Percentiles rank a stretch among this genome's conserved stretches.
Conservation (phyloP, 202 grass and related monocot species). For the Zizania palustris region DNA sequence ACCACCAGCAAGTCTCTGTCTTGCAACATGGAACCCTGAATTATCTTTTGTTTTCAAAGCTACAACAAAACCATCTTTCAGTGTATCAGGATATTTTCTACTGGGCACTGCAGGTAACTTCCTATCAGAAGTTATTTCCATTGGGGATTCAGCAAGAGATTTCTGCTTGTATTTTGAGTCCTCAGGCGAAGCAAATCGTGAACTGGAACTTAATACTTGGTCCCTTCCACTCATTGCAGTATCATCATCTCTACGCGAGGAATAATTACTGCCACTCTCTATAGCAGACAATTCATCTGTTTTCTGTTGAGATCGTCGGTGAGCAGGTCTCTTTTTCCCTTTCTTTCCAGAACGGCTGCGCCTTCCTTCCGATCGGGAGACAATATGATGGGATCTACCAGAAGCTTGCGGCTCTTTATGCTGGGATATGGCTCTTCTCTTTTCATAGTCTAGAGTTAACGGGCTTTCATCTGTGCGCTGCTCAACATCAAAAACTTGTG, state of each 20-base stretch:
- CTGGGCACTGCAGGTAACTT: constrained; percentile 36
- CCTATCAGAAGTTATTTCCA: constrained; percentile 72
- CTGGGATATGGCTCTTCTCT: constrained; percentile 59
- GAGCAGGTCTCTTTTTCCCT: constrained; percentile 86
- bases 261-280: constrained; percentile 63
- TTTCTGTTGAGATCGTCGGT: constrained; percentile 77
- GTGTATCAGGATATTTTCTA: constrained; percentile 57
- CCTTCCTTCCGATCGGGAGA: constrained; percentile 69
- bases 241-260: constrained; percentile 59
- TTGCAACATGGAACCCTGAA: constrained; percentile 68
- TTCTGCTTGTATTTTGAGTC: constrained; percentile 74
- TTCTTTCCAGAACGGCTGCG: constrained; percentile 81
- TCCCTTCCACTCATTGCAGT: constrained; percentile 69
- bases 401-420: constrained; percentile 59
- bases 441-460: constrained; percentile 64
- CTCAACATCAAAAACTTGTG: constrained; percentile 54
- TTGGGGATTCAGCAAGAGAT: constrained; percentile 60
- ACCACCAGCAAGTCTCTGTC: constrained; percentile 65
- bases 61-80: constrained; percentile 82
- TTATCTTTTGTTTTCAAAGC: constrained; percentile 68
- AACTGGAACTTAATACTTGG: constrained; percentile 89
- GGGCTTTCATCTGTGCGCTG: constrained; percentile 64
- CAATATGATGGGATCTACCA: constrained; percentile 48
- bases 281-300: constrained; percentile 59
- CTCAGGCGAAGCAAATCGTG: constrained; percentile 90